phyloP scores from a whole-genome alignment of 1,284 basidiomycete genomes.

The Chiua sp. region DNA sequence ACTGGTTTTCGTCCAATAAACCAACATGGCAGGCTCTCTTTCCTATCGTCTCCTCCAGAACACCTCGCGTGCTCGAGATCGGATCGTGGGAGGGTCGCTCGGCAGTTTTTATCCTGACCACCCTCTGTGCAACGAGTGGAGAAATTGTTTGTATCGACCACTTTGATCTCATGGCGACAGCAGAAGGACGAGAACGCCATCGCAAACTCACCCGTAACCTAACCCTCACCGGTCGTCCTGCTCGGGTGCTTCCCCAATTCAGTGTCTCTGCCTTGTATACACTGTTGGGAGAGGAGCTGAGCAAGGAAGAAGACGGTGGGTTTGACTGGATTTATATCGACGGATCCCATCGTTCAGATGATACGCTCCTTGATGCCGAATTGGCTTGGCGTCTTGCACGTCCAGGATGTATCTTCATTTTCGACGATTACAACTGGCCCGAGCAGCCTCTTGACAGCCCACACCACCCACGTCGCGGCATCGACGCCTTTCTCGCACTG shows the following conservation, averaged over 20 bases:
- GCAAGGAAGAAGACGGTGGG: conserved; percentile 38
- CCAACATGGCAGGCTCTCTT: conserved; percentile 49
- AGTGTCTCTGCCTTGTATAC: conserved; percentile 57
- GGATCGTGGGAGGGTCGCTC: conserved; percentile 70
- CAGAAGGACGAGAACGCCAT: conserved; percentile 52
- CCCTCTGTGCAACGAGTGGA: conserved; percentile 50
- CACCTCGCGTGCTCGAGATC: conserved; percentile 59
- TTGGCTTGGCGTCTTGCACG: conserved; percentile 60
- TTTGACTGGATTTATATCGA: conserved; percentile 67
- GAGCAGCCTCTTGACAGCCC: conserved; percentile 52
- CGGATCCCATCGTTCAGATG: conserved; percentile 62
- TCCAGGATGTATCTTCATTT: conserved; percentile 55
- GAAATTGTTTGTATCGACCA: conserved; percentile 62
- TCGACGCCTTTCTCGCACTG: conserved; percentile 57
- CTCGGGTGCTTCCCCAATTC: conserved; percentile 55
- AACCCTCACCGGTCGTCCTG: conserved; percentile 44
- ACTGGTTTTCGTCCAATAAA: conserved; percentile 59
- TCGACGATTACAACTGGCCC: conserved; percentile 64
- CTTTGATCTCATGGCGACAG: conserved; percentile 58
- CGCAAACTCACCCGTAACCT: conserved; percentile 55
- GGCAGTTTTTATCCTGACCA: conserved; percentile 55
- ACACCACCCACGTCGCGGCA: conserved; percentile 60
- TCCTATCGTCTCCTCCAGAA: conserved; percentile 38
- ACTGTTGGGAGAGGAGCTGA: conserved; percentile 53
- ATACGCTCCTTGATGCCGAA: conserved; percentile 64